A percentile compares a stretch with the other conserved stretches of the same genome.
Evolutionary conservation across 1,284 basidiomycete genomes (phyloP).

Genomic region (Leccinum pseudoinsigne): DNA sequence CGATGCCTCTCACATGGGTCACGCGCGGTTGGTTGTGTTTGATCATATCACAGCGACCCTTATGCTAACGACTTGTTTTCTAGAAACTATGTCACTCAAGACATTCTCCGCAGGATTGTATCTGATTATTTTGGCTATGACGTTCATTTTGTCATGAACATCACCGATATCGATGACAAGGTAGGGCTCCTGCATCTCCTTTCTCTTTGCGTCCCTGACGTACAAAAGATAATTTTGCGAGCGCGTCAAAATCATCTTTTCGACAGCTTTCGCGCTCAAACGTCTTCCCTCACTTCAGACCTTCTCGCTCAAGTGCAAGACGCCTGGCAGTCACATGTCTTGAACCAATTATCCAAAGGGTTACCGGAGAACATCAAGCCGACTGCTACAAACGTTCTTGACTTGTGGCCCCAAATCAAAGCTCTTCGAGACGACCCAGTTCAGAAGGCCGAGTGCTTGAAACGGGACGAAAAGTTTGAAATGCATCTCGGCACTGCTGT

Average conservation of each 20-base stretch:
- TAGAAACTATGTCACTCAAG: constrained; percentile 98
- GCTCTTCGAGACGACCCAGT: constrained; percentile 48
- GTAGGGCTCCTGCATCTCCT: constrained; percentile 44
- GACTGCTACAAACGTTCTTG: constrained; percentile 48
- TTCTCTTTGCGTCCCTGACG: constrained; percentile 17
- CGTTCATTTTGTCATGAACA: constrained; percentile 99
- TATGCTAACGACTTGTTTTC: constrained; percentile 14
- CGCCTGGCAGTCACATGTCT: constrained; percentile 69
- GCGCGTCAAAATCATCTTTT: constrained; percentile 87
- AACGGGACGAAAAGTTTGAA: constrained; percentile 87
- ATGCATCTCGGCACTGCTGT: constrained; percentile 83
- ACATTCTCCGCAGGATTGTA: constrained; percentile 91
- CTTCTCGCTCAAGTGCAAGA: constrained; percentile 60
- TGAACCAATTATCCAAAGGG: constrained; percentile 59
- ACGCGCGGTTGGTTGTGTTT: constrained; percentile 74
- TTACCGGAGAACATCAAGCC: constrained; percentile 49
- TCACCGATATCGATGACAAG: constrained; percentile 99
- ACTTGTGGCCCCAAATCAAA: constrained; percentile 54
- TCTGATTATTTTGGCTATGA: constrained; percentile 97
- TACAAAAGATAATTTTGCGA: constrained; percentile 80
- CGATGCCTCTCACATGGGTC: constrained; percentile 98
- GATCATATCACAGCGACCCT: constrained; percentile 10
- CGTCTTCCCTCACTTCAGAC: constrained; percentile 54
- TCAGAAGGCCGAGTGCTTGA: constrained; percentile 72
- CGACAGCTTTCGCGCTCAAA: constrained; percentile 58